Percentiles rank a stretch among this genome's conserved stretches.
Conservation (phyloP, 139 green algal genomes). For the Asterochloris erici region DNA sequence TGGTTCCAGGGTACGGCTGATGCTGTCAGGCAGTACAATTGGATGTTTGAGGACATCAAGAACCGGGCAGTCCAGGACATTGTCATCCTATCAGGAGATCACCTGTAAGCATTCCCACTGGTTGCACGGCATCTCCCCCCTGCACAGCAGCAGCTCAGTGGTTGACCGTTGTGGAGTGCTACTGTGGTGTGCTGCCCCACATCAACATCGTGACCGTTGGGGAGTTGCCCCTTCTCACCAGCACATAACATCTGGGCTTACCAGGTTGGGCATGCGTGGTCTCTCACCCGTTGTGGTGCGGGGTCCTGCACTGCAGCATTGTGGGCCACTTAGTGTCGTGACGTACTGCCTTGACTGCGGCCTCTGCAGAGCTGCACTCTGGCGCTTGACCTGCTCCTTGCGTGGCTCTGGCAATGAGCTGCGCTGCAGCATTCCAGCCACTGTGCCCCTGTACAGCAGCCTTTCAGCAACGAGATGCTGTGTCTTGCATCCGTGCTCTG, state of each 20-base stretch:
- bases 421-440: neutral
- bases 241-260: too few relatives aligned
- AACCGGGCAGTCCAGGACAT: constrained; percentile 93
- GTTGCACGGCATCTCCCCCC: neutral
- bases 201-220: too few relatives aligned
- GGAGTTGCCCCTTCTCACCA: too few relatives aligned
- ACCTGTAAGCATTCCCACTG: constrained; percentile 57
- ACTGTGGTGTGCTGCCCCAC: too few relatives aligned
- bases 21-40: constrained; percentile 95
- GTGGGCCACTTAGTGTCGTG: too few relatives aligned
- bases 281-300: too few relatives aligned
- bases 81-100: constrained; percentile 93
- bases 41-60: constrained; percentile 92
- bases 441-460: neutral
- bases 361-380: constrained; percentile 5
- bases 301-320: too few relatives aligned
- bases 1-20: constrained; percentile 98
- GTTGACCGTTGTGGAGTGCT: too few relatives aligned
- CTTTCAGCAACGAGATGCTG: too few relatives aligned
- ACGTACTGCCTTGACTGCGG: neutral
- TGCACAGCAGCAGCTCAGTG: neutral
- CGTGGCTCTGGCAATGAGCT: too few relatives aligned
- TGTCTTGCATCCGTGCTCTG: neutral
- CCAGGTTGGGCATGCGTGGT: too few relatives aligned
- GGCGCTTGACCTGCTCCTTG: neutral